Base-by-base conservation (phyloP, 768 basidiomycete species). In the Boletus rufocinnamomeus region DNA sequence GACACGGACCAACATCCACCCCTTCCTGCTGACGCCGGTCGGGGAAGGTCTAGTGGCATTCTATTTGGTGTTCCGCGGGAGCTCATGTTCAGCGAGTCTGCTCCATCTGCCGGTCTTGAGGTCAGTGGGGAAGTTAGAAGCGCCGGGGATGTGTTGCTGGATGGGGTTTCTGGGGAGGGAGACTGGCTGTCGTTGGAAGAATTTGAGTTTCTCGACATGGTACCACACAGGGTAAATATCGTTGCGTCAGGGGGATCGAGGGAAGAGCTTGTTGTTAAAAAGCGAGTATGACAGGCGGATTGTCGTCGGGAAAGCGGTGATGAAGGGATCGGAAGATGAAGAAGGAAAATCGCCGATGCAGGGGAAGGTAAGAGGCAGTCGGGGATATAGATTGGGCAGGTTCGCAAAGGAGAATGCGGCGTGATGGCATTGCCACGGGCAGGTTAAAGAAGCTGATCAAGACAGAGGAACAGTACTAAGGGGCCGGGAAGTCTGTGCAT, bases 1-100 rank as follows among this genome's bases (percentile, higher is more conserved):
- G 41, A 57, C 41, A 80, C 88, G 68, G 69, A 90, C 89, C 89
- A 91, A 75, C 89, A 91, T 45, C 89, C 89, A 62, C 89, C 89
- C 73, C 85, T 87, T 58, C 85, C 82, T 48, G 83, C 80, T 16
- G 82, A 79, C 45, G 77, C 73, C 50, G 77, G 78, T 51, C 83
- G 81, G 60, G 83, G 80, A 51, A 82, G 77, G 69, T 83, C 82
- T 43, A 77, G 73, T 17, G 79, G 74, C 49, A 77, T 73, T 59
- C 76, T 79, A 62, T 71, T 79, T 10, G 83, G 82, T 16, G 82
- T 83, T 52, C n/a, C 75, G 72, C 69, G 69, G 21, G 63, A 63
- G n/a, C 14, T 47, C 7, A 60, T 52, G 38, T 61, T 66, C 21
- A 54, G 63, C 6, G 69, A 27, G 60, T 73, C 69, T 19, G 50